Percentiles rank a stretch among this genome's conserved stretches.
Evolutionary conservation across 1,284 basidiomycete genomes (phyloP).

Genomic region (Caloboletus inedulis): DNA sequence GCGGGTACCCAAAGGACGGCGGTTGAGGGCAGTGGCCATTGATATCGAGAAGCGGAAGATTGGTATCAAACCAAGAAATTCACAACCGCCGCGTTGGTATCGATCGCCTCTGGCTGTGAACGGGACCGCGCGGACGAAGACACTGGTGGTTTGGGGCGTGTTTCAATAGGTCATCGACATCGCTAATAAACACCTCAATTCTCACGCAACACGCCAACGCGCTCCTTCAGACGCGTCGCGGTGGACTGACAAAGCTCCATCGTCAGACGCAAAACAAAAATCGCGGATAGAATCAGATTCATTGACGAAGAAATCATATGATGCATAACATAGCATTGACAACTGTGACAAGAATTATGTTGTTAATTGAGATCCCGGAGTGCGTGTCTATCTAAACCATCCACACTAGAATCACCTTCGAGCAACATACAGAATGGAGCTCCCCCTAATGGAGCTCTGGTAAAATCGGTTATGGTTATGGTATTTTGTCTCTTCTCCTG

Average conservation of each 20-base stretch:
- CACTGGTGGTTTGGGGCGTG: conserved; percentile 8
- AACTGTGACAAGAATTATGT: not conserved
- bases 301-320: not conserved
- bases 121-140: conserved; percentile 5
- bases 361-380: conserved; percentile 29
- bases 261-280: not conserved
- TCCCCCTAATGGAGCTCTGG: not conserved
- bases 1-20: conserved; percentile 39
- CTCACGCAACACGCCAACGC: conserved; percentile 30
- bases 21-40: conserved; percentile 42
- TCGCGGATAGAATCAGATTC: not conserved
- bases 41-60: not conserved
- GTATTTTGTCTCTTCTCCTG: conserved; percentile 27
- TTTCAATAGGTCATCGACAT: conserved; percentile 4
- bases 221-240: conserved; percentile 20
- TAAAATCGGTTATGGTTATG: conserved; percentile 1
- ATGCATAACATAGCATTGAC: conserved; percentile 7
- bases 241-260: not conserved
- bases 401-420: conserved; percentile 9
- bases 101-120: not conserved
- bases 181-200: conserved; percentile 19
- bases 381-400: conserved; percentile 26
- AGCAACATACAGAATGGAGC: conserved; percentile 13
- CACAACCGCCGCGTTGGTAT: not conserved
- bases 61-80: conserved; percentile 6